Evolutionary conservation across 2,329 filamentous ascomycete species (phyloP), one percentile per base, ranked within the genome.

Genomic region (Aspergillus sp.): DNA sequence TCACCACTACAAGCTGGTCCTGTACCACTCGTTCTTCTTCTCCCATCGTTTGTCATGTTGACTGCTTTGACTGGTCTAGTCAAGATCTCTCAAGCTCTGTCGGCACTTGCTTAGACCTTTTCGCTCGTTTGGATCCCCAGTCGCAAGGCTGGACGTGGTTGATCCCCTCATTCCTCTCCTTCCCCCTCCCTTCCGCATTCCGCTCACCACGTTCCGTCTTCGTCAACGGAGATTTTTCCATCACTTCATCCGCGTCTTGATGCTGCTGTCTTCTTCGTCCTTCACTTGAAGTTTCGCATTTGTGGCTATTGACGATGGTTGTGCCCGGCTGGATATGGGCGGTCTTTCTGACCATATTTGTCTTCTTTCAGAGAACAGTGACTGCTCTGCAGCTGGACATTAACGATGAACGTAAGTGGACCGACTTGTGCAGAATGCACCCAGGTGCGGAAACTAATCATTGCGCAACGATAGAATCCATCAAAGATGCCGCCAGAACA

Each of bases 401-500:
- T 17, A 59, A 65, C 50, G 67, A 71, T 59, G 50, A 66, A 47
- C 45, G 68, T 68, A 63, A 23, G 63, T 30, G 7, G 21, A n/a
- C 28, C 9, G 19, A 12, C 2, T 32, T 7, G 10, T 6, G 30
- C n/a, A 12, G 49, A 12, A 43, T 9, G 7, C 5, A 13, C 19
- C 5, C 4, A 15, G 32, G 12, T 15, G 17, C 19, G 19, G 2
- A 15, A 48, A 12, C 51, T 65, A 15, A 64, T 23, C 48, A n/a
- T 49, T 23, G n/a, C 15, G 15, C 8, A 41, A 17, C 12, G 5
- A 4, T 55, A 73, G 70, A 63, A 45, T 76, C 75, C 3, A 67
- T 79, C 39, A 74, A 75, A 60, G 64, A 65, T 3, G 74, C 73
- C 15, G 71, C 75, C 15, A 70, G 74, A 36, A 74, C 68, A 1